phyloP scores from a whole-genome alignment of 2,329 filamentous ascomycete species.

The Albifimbria verrucaria region DNA sequence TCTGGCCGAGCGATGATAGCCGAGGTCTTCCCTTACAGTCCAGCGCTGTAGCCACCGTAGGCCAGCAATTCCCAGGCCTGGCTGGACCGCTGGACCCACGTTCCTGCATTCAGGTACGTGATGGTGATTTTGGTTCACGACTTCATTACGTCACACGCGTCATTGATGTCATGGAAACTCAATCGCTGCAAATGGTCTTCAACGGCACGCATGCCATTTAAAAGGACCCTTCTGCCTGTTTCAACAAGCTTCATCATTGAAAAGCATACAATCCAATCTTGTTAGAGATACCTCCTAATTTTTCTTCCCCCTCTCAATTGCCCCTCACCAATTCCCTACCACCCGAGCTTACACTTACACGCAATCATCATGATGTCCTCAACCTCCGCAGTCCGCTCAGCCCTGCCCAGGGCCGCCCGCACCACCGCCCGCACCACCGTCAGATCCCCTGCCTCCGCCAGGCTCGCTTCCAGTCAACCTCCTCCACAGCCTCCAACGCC shows the following conservation, averaged over 20 bases:
- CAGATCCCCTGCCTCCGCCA: constrained; percentile 20
- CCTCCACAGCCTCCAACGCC: constrained; percentile 16
- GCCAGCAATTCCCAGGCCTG: too few relatives aligned
- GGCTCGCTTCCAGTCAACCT: constrained; percentile 40
- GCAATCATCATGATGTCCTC: constrained; percentile 24
- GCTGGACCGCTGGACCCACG: too few relatives aligned
- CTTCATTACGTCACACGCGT: background rate
- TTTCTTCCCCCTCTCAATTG: background rate
- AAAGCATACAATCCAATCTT: background rate
- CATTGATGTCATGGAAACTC: background rate
- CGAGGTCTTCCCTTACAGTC: too few relatives aligned
- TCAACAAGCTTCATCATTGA: background rate
- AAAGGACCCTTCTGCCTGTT: too few relatives aligned
- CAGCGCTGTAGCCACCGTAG: too few relatives aligned
- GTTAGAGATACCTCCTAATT: background rate
- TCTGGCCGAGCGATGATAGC: too few relatives aligned
- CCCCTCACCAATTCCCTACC: background rate
- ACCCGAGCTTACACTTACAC: background rate
- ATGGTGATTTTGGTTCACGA: too few relatives aligned
- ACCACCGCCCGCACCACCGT: constrained; percentile 18
- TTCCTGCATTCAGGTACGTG: too few relatives aligned
- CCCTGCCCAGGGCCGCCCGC: constrained; percentile 23
- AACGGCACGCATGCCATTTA: too few relatives aligned
- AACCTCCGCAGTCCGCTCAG: constrained; percentile 24
- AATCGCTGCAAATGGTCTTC: background rate